These are phyloP conservation scores for Talaromyces liani DNA, from an alignment of 495 filamentous ascomycete species.

Conservation along the genomic window DNA sequence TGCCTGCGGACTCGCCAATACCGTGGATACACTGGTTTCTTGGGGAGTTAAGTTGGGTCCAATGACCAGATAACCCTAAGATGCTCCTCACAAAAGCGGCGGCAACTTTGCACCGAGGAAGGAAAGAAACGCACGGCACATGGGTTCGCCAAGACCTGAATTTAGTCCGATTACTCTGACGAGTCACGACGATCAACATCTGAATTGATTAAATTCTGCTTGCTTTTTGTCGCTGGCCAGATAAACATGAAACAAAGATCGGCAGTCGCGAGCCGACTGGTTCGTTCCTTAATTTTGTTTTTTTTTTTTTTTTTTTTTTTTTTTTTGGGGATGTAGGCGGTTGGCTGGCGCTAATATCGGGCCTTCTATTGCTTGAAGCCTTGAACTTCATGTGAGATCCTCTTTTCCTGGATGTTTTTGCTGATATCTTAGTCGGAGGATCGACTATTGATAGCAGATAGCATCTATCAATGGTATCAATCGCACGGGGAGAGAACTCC, in stretches of 20 bases:
- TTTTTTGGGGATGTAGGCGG: not conserved
- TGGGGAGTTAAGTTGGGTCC: too few species aligned
- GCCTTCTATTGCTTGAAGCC: not conserved
- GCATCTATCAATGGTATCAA: not conserved
- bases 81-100: too few species aligned
- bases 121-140: not conserved
- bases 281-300: not conserved
- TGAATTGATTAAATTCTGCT: not conserved
- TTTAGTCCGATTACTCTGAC: not conserved
- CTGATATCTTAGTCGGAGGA: too few species aligned
- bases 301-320: not conserved
- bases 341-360: not conserved
- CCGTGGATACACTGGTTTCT: too few species aligned
- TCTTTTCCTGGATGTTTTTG: too few species aligned
- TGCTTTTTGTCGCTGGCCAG: not conserved
- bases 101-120: too few species aligned
- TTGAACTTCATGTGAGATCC: too few species aligned
- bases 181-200: not conserved
- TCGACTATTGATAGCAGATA: not conserved
- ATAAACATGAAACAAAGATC: not conserved
- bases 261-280: not conserved
- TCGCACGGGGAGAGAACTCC: not conserved
- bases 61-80: too few species aligned
- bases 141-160: not conserved
- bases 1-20: too few species aligned